These are phyloP conservation scores for Zhuliangozyma blackwelliae DNA, from an alignment of 1,139 yeast species.

Conservation along the genomic window DNA sequence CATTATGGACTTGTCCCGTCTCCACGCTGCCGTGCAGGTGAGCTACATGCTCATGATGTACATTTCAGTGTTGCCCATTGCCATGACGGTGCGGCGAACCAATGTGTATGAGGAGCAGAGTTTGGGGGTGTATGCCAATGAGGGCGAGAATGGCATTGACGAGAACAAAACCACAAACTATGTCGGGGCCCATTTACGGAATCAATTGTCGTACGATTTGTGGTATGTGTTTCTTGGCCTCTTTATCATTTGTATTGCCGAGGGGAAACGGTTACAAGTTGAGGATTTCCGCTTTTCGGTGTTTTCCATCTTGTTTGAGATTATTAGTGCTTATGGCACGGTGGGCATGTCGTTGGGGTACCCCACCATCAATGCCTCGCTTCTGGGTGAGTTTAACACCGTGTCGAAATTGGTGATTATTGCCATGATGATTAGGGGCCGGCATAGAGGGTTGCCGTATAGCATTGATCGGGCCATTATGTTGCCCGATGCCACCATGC, in stretches of 20 bases:
- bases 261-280: slow-evolving; percentile 56
- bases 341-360: slow-evolving; percentile 90
- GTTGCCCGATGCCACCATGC: slow-evolving; percentile 70
- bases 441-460: slow-evolving; percentile 96
- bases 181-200: slow-evolving; percentile 83
- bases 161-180: slow-evolving; percentile 52
- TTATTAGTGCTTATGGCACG: slow-evolving; percentile 93
- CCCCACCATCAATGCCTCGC: slow-evolving; percentile 61
- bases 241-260: slow-evolving; percentile 82
- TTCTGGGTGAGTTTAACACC: slow-evolving; percentile 65
- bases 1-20: slow-evolving; percentile 58
- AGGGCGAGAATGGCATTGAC: slow-evolving; percentile 27
- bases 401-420: slow-evolving; percentile 80
- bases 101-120: slow-evolving; percentile 97
- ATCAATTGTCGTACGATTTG: slow-evolving; percentile 87
- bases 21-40: slow-evolving; percentile 91
- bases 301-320: slow-evolving; percentile 77
- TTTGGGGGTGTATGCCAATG: slow-evolving; percentile 69
- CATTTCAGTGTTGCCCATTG: slow-evolving; percentile 91
- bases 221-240: slow-evolving; percentile 91
- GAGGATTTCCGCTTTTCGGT: slow-evolving; percentile 53
- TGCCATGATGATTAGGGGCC: slow-evolving; percentile 89
- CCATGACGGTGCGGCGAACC: slow-evolving; percentile 92
- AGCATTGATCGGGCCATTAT: slow-evolving; percentile 91
- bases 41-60: slow-evolving; percentile 97